Conservation (phyloP, 1,284 basidiomycete species). For the Cutaneotrichosporon cutaneum region DNA sequence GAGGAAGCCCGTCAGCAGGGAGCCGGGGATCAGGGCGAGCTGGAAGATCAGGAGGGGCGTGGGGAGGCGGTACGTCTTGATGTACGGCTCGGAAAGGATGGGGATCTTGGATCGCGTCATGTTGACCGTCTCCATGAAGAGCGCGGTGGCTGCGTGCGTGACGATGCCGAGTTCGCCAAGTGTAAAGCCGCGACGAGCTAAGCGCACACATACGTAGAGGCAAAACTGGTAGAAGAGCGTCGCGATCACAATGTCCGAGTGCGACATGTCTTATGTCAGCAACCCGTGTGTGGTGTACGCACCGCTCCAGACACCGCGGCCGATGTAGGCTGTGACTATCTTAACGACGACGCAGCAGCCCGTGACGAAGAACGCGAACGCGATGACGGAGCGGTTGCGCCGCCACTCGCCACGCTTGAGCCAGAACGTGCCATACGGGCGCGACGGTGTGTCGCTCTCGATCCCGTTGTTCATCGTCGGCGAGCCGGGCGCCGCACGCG, state of each 20-base stretch:
- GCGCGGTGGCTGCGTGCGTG: constrained; percentile 78
- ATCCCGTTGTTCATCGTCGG: constrained; percentile 1
- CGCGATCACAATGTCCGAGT: constrained; percentile 72
- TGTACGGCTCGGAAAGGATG: constrained; percentile 75
- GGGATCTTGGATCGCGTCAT: constrained; percentile 78
- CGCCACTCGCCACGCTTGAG: constrained; percentile 47
- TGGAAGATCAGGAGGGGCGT: constrained; percentile 91
- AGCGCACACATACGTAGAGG: constrained; percentile 80
- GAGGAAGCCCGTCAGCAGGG: constrained; percentile 85
- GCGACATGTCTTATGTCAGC: constrained; percentile 63
- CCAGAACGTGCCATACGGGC: constrained; percentile 39
- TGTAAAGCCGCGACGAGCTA: constrained; percentile 90
- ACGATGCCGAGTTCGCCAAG: constrained; percentile 89
- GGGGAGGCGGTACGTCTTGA: constrained; percentile 89
- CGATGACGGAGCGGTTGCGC: constrained; percentile 47
- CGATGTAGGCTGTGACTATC: constrained; percentile 43
- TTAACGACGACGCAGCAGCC: constrained; percentile 47
- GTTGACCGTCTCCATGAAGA: constrained; percentile 82
- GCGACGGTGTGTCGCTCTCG: neutral
- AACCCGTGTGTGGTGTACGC: constrained; percentile 11
- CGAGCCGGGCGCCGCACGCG: neutral
- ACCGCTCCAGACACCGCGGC: constrained; percentile 48
- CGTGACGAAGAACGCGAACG: constrained; percentile 50
- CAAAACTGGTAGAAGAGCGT: constrained; percentile 88
- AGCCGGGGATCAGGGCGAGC: constrained; percentile 87